Percentiles rank a stretch among this genome's conserved stretches.
Evolutionary conservation across 176 grass and related monocot species (phyloP).

Genomic region (Zoysia pacifica): DNA sequence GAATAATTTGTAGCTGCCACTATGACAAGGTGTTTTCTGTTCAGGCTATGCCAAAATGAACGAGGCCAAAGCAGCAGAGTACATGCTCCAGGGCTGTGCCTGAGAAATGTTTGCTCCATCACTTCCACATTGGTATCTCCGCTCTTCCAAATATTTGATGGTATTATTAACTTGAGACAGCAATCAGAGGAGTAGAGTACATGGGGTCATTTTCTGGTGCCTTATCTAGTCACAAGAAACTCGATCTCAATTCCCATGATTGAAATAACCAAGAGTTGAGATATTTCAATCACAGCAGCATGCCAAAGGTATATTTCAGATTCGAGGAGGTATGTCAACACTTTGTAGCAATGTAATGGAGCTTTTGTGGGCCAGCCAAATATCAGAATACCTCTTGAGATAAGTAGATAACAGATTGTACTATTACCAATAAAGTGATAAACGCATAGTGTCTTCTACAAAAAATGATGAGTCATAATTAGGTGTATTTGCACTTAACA

Average conservation of each 20-base stretch:
- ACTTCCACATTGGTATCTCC: background rate
- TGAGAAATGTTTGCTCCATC: constrained; percentile 6
- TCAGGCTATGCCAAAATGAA: background rate
- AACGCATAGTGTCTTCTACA: constrained; percentile 7
- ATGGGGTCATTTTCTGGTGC: background rate
- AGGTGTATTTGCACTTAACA: background rate
- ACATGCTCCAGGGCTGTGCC: background rate
- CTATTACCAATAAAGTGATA: constrained; percentile 7
- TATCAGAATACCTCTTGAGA: background rate
- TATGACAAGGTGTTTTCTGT: background rate
- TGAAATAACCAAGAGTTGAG: constrained; percentile 8
- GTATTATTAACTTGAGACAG: background rate
- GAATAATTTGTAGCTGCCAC: constrained; percentile 8
- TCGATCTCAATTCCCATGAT: constrained; percentile 17
- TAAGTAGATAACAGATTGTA: background rate
- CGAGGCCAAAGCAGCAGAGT: background rate
- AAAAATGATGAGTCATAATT: background rate
- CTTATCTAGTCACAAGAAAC: constrained; percentile 12
- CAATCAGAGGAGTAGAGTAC: background rate
- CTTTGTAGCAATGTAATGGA: background rate
- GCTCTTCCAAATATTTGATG: background rate
- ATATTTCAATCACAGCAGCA: background rate
- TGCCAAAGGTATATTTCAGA: background rate
- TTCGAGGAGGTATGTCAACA: background rate
- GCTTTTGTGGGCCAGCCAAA: background rate